These are phyloP conservation scores for Bidens hawaiensis DNA, from an alignment of 140 eudicot genomes.

Conservation along the genomic window DNA sequence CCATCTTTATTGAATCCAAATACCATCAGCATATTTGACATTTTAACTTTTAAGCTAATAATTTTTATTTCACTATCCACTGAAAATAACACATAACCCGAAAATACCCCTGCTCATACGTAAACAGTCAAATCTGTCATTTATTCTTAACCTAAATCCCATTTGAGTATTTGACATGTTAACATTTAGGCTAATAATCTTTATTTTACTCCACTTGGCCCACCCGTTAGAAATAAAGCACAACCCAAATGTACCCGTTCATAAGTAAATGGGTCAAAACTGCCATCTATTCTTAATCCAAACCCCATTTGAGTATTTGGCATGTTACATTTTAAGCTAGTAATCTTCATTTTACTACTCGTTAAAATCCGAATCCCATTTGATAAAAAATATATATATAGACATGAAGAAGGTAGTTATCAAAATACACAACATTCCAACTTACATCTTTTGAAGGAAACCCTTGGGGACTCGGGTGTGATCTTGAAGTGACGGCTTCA, in stretches of 20 bases:
- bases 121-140: too few species aligned
- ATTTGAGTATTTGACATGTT: too few species aligned
- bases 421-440: background rate
- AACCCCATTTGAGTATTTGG: slow-evolving; percentile 19
- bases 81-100: background rate
- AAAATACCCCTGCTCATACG: background rate
- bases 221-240: background rate
- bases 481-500: slow-evolving; percentile 86
- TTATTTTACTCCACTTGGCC: background rate
- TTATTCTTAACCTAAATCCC: too few species aligned
- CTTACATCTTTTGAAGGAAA: slow-evolving; percentile 91
- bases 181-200: background rate
- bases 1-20: background rate
- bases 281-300: background rate
- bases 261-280: background rate
- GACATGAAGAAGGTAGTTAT: background rate
- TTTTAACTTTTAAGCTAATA: too few species aligned
- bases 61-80: too few species aligned
- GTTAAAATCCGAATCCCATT: too few species aligned
- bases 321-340: too few species aligned
- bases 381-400: background rate
- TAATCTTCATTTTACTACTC: too few species aligned
- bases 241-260: background rate
- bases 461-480: slow-evolving; percentile 55
- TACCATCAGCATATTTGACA: slow-evolving; percentile 19